A percentile compares a stretch with the other conserved stretches of the same genome.
These are phyloP conservation scores for Chlamydomonas applanata DNA, from an alignment of 139 green algal genomes.

Conservation along the genomic window DNA sequence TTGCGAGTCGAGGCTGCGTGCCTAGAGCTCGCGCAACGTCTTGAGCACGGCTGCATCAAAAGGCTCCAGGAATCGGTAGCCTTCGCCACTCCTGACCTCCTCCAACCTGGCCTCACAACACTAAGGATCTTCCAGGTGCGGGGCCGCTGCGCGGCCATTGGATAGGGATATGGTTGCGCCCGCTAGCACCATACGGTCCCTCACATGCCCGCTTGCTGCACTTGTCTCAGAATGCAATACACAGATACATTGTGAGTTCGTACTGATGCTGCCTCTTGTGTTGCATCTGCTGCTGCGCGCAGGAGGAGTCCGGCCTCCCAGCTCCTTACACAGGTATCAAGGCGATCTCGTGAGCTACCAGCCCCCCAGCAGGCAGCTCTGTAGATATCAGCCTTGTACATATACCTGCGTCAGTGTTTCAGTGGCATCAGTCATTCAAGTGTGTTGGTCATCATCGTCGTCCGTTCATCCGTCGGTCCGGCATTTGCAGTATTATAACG, in stretches of 20 bases:
- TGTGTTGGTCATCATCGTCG: no score
- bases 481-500: no score
- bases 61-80: neutral
- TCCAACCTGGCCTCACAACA: slow-evolving; percentile 4
- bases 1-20: neutral
- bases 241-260: no score
- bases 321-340: slow-evolving; percentile 9
- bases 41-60: neutral
- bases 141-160: neutral
- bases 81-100: neutral
- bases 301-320: neutral
- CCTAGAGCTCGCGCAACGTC: neutral
- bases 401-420: no score
- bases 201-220: no score
- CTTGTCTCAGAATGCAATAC: no score
- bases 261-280: neutral
- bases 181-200: no score
- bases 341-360: slow-evolving; percentile 7
- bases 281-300: neutral
- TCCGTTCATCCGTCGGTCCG: no score
- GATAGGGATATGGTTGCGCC: neutral
- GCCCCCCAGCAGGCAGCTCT: neutral
- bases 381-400: no score
- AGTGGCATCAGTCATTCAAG: no score
- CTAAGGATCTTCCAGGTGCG: slow-evolving; percentile 5